Evolutionary conservation across 352 stramenopile genomes (phyloP), one percentile per base, ranked within the genome.

Genomic region (Phytopythium boreale): DNA sequence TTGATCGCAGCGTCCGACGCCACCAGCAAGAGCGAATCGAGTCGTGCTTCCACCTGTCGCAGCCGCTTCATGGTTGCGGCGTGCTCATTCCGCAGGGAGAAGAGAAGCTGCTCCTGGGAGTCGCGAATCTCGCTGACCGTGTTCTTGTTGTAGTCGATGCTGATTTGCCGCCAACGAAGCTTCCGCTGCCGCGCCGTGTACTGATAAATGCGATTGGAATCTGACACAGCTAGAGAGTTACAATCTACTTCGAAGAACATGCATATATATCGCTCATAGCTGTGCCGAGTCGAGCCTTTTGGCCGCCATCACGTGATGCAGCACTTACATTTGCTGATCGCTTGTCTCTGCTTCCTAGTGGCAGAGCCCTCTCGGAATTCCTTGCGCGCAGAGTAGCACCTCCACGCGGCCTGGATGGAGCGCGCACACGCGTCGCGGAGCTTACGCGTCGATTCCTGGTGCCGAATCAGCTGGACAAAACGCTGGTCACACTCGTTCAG

Each of bases 401-500:
- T 68, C 84, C 84, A 93, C 0, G 74, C 63, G 8, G 69, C 70
- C 53, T 93, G 84, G 51, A 93, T 93, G 8, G 80, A 82, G n/a
- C 65, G 65, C 17, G 81, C 78, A 24, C 81, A 87, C 1, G 81
- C 67, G 39, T 76, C 57, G 34, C 81, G 77, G 4, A 91, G 68
- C 10, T 62, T 51, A 12, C 66, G 66, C 0, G 78, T 66, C 47
- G 89, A 70, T 46, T 83, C 57, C 39, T 91, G 79, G 2, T 72
- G 67, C 0, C 61, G 67, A 2, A 93, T 58, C 0, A 87, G 67
- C 26, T 82, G 67, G 12, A 92, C 74, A 11, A 93, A 88, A 14
- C 79, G 77, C 15, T 74, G 75, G 52, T 93, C 82, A 9, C 76
- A 68, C 22, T 90, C 84, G 26, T 75, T 68, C 7, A 91, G 72